These are phyloP conservation scores for Ogataea polymorpha DNA, from an alignment of 805 yeast species.

Conservation along the genomic window DNA sequence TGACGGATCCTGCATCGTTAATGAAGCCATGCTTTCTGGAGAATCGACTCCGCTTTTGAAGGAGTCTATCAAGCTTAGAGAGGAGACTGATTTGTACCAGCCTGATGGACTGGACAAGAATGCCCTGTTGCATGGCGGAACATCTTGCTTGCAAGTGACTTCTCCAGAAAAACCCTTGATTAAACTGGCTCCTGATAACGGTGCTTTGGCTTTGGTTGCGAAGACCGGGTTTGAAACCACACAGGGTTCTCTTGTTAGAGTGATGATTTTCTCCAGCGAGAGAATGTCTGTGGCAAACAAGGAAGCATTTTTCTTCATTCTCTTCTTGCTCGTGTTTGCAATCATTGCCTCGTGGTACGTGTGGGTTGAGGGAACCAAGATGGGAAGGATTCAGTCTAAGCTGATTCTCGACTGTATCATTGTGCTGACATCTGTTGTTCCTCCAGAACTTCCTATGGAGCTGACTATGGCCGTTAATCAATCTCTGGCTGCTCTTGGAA, in stretches of 20 bases:
- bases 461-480: conserved; percentile 96
- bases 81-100: conserved; percentile 61
- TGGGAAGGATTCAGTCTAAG: conserved; percentile 94
- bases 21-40: conserved; percentile 98
- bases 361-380: conserved; percentile 94
- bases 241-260: conserved; percentile 95
- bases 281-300: conserved; percentile 93
- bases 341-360: conserved; percentile 96
- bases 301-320: conserved; percentile 89
- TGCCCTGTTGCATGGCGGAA: conserved; percentile 90
- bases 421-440: conserved; percentile 95
- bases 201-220: conserved; percentile 85
- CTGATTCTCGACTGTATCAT: conserved; percentile 92
- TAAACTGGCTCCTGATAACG: conserved; percentile 80
- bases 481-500: conserved; percentile 82
- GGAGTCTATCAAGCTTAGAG: conserved; percentile 85
- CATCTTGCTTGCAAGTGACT: conserved; percentile 90
- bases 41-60: conserved; percentile 96
- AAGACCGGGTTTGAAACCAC: conserved; percentile 98
- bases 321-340: conserved; percentile 87
- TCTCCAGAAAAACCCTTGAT: conserved; percentile 48
- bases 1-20: conserved; percentile 91
- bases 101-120: conserved; percentile 86
- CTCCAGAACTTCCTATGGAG: conserved; percentile 99
- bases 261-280: conserved; percentile 96